Base-by-base conservation (phyloP, 2,329 filamentous ascomycete species). In the Fusarium sp. region DNA sequence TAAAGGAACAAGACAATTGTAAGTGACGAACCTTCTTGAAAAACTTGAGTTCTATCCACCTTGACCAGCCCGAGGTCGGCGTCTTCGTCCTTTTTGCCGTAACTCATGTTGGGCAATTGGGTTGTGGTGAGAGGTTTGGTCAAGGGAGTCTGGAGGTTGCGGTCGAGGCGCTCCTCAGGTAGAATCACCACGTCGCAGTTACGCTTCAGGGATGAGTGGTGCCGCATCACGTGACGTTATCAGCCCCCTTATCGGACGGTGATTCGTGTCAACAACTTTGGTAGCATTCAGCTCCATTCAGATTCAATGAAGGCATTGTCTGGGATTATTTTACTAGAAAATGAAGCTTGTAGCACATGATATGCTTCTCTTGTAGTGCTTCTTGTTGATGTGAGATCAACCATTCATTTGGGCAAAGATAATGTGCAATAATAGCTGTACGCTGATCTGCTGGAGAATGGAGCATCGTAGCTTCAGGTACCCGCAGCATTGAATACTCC, bases 1-100 rank as follows among this genome's bases (percentile, higher is more conserved):
- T 70, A 61, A 74, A 75, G 72, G 73, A 67, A 63, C 63, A 74
- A 70, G 74, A 67, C 71, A 64, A 78, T 76, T 77, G 73, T 40
- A 61, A 69, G 74, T 53, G 55, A 76, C 85, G 79, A 83, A 98
- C 96, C 96, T 91, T 99, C 96, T 86, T 98, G 96, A 82, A 98
- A 98, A 73, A 99, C 96, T 77, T 95, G 94, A 61, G 95, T 98
- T 78, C 97, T 92, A 85, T 99, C 96, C 78, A 98, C 94, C 88
- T 95, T 97, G 87, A 98, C 92, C 85, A 98, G 88, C 80, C 92
- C 91, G 81, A 91, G 89, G 81, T 98, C 95, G 80, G 91, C 93
- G 86, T 99, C 96, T 88, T 98, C 96, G 83, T 99, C 95, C 87
- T 97, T 98, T 86, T 99, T 99, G 86, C 95, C 91, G 89, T 96